These are phyloP conservation scores for Monilinia vaccinii-corymbosi DNA, from an alignment of 2,329 filamentous ascomycete species.

Conservation along the genomic window DNA sequence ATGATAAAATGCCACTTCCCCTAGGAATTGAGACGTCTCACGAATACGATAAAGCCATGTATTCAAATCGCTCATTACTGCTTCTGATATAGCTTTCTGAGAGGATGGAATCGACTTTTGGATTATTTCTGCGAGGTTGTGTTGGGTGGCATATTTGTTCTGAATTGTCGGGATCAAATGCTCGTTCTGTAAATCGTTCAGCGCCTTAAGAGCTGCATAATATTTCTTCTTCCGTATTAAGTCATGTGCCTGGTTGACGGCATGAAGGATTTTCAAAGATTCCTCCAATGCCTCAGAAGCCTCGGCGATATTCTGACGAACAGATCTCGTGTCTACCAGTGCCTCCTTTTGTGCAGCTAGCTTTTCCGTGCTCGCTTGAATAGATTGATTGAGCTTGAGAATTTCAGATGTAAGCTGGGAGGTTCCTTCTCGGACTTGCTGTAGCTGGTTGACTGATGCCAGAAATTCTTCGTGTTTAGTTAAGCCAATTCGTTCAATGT, in stretches of 20 bases:
- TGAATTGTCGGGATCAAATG: conserved; percentile 66
- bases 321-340: conserved; percentile 81
- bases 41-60: conserved; percentile 94
- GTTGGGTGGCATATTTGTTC: conserved; percentile 83
- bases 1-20: conserved; percentile 94
- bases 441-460: conserved; percentile 85
- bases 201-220: conserved; percentile 84
- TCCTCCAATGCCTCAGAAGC: conserved; percentile 81
- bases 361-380: conserved; percentile 89
- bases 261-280: conserved; percentile 82
- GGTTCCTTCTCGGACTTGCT: conserved; percentile 83
- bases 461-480: conserved; percentile 97
- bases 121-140: conserved; percentile 90
- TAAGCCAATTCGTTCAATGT: conserved; percentile 91
- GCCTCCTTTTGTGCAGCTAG: conserved; percentile 90
- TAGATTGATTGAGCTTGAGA: conserved; percentile 83
- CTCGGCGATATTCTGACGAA: conserved; percentile 93
- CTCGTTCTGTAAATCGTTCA: conserved; percentile 94
- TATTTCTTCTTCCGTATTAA: conserved; percentile 88
- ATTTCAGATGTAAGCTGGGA: conserved; percentile 86
- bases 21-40: conserved; percentile 91
- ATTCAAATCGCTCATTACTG: conserved; percentile 93
- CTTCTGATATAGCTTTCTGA: conserved; percentile 87
- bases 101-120: conserved; percentile 91
- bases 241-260: conserved; percentile 91